These are phyloP conservation scores for Penicillium psychrofluorescens DNA, from an alignment of 495 filamentous ascomycete genomes.

Conservation along the genomic window DNA sequence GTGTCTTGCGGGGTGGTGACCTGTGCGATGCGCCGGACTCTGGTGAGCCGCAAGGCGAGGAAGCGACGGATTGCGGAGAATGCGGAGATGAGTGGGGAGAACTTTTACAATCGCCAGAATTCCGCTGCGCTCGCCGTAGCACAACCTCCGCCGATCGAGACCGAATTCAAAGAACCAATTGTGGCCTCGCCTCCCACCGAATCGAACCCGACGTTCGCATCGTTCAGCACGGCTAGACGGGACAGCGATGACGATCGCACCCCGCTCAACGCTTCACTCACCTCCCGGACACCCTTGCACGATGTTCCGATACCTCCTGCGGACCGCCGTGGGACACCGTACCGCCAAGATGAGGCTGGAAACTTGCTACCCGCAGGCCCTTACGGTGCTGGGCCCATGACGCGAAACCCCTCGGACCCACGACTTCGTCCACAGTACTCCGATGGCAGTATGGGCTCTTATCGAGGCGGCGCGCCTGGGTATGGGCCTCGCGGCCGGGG, in stretches of 20 bases:
- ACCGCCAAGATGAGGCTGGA: conserved; percentile 61
- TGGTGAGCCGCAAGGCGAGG: conserved; percentile 85
- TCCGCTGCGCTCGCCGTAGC: conserved; percentile 34
- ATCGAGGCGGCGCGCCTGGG: conserved; percentile 40
- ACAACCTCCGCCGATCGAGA: conserved; percentile 27
- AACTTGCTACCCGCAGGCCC: conserved; percentile 45
- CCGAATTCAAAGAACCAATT: conserved; percentile 48
- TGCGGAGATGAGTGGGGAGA: conserved; percentile 89
- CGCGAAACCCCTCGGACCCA: conserved; percentile 39
- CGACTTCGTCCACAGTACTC: conserved; percentile 54
- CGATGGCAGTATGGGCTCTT: conserved; percentile 49
- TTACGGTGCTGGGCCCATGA: conserved; percentile 31
- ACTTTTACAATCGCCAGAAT: conserved; percentile 74
- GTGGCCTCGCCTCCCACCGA: conserved; percentile 44
- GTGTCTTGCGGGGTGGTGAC: conserved; percentile 77
- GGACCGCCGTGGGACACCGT: conserved; percentile 18
- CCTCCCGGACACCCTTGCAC: conserved; percentile 45
- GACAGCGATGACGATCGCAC: conserved; percentile 69
- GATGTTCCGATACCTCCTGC: conserved; percentile 19
- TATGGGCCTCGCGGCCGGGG: conserved; percentile 49
- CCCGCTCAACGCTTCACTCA: conserved; percentile 79
- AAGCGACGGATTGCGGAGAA: conserved; percentile 89
- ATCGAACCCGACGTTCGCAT: conserved; percentile 64
- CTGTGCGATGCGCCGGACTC: conserved; percentile 93
- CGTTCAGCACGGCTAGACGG: conserved; percentile 62